Percentiles rank a stretch among this genome's conserved stretches.
Conservation (phyloP, 306 rosid genomes). For the Morella rubra region DNA sequence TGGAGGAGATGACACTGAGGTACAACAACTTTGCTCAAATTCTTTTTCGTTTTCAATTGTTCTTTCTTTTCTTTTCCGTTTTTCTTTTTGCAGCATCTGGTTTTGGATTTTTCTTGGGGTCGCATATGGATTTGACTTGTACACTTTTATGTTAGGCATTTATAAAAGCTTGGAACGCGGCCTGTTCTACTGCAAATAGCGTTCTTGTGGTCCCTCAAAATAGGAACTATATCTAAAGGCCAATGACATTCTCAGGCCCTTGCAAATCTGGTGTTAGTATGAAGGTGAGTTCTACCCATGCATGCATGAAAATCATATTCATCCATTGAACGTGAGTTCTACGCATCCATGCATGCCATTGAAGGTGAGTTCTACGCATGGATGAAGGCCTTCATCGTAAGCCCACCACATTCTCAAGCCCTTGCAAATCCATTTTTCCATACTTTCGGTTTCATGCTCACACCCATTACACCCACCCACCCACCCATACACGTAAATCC, state of each 20-base stretch:
- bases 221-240: conserved; percentile 58
- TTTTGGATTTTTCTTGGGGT: not conserved
- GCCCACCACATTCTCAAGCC: too few relatives aligned
- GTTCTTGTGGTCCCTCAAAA: conserved; percentile 41
- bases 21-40: conserved; percentile 3
- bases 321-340: too few relatives aligned
- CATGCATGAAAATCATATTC: conserved; percentile 25
- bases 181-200: conserved; percentile 37
- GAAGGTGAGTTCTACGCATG: too few relatives aligned
- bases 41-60: not conserved
- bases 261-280: conserved; percentile 57
- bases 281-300: conserved; percentile 39
- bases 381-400: too few relatives aligned
- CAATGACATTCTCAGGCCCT: conserved; percentile 68
- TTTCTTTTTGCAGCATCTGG: not conserved
- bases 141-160: conserved; percentile 5
- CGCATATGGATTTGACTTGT: not conserved
- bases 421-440: not conserved
- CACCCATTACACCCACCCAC: too few relatives aligned
- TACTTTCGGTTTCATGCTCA: too few relatives aligned
- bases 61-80: not conserved
- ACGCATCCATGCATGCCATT: too few relatives aligned
- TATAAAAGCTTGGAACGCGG: conserved; percentile 60
- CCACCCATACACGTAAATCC: too few relatives aligned
- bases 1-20: conserved; percentile 58